Evolutionary conservation across 225 moss, liverwort and hornwort genomes (phyloP), one percentile per base, ranked within the genome.

Genomic region (Neckera pumila): DNA sequence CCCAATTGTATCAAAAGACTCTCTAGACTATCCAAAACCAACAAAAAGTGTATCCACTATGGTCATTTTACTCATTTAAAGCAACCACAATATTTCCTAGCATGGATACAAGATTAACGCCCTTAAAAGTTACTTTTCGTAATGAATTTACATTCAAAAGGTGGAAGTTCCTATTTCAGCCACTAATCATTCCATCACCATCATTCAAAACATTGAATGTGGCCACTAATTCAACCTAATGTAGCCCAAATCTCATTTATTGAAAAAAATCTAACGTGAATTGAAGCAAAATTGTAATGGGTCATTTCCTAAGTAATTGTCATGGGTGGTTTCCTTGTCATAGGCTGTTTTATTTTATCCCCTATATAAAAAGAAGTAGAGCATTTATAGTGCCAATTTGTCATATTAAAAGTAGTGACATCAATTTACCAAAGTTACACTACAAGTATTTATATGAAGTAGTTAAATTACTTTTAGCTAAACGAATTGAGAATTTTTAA

Each of bases 311-410:
- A 71, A 1, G 18, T 26, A 26, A 15, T 1, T 42, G 0, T 42
- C 9, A 15, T 23, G 0, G 3, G 4, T 42, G 3, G 26, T 26
- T 42, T 70, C 0, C 9, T 9, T 72, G 5, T 27, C 2, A 27
- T 27, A 10, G 1, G 16, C 15, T 43, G 15, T 15, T 8, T 15
- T 15, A 42, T 15, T 15, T 42, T 8, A 42, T 71, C 2, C 9
- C 7, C 53, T 51, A 3, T 20, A 13, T 8, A 33, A 51, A 76
- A 76, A 51, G 17, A 69, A 15, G 10, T 3, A 6, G 0, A 6
- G 0, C 17, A 49, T 12, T 5, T 49, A 49, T 1, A 0, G 49
- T 49, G 19, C 7, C 4, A 19, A 47, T 18, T 47, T 45, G 11
- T 73, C 30, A 30, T 73, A 45, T 17, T 43, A 27, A 2, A 16